Percentiles rank a stretch among this genome's conserved stretches.
These are phyloP conservation scores for Amanita fuliginea DNA, from an alignment of 768 basidiomycete genomes.

Conservation along the genomic window DNA sequence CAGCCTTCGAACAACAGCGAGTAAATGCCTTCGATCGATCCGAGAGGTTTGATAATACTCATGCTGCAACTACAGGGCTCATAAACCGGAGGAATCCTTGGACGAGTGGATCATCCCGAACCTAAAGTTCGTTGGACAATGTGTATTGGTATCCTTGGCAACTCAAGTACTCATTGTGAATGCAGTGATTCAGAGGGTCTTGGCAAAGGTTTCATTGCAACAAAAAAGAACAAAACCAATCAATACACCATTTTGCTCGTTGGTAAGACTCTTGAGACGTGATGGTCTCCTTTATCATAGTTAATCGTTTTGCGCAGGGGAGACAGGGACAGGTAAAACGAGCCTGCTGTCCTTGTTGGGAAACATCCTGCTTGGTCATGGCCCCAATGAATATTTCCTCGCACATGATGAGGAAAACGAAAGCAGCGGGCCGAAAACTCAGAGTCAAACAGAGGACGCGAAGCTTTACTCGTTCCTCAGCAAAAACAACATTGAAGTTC, in stretches of 20 bases:
- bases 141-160: not conserved
- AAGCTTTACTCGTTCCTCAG: conserved; percentile 6
- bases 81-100: too few relatives aligned
- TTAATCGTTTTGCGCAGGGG: conserved; percentile 6
- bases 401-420: conserved; percentile 7
- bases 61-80: too few relatives aligned
- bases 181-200: not conserved
- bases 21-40: too few relatives aligned
- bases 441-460: conserved; percentile 9
- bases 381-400: not conserved
- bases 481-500: conserved; percentile 8
- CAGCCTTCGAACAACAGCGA: too few relatives aligned
- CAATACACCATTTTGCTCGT: conserved; percentile 3
- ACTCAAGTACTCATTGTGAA: not conserved
- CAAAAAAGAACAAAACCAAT: not conserved
- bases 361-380: conserved; percentile 9
- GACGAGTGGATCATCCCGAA: not conserved
- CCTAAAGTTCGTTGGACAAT: not conserved
- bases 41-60: too few relatives aligned
- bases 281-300: too few relatives aligned
- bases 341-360: conserved; percentile 9
- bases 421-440: conserved; percentile 5
- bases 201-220: not conserved
- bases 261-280: not conserved
- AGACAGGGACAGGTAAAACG: conserved; percentile 13